Evolutionary conservation across 768 basidiomycete genomes (phyloP), one percentile per base, ranked within the genome.

Genomic region (Pholiota conissans): DNA sequence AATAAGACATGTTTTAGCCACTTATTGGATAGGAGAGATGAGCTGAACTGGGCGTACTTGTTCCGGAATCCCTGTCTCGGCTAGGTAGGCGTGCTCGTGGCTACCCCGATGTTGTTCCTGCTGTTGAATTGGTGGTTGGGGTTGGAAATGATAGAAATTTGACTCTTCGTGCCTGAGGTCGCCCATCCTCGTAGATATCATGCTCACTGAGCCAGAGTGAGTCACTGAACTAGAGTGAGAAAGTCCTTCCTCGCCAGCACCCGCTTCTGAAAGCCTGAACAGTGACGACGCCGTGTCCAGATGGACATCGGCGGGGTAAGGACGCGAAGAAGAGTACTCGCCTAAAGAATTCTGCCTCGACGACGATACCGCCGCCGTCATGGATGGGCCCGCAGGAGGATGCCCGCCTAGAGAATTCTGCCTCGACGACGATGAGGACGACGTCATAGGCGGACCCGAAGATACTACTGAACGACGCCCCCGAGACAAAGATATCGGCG

Each of bases 221-320:
- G 52, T 24, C 11, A 11, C 20, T 24, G n/a, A n/a, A n/a, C n/a
- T n/a, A n/a, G n/a, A n/a, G n/a, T n/a, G n/a, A n/a, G n/a, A n/a
- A n/a, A 34, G 8, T 14, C 14, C 42, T 18, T 45, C 52, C n/a
- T 45, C 52, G 13, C n/a, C 42, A 5, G 46, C 40, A 16, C 14
- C 20, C 18, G 28, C 56, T 14, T 29, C 32, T 11, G 61, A 37
- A 13, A 57, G 40, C 14, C 57, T 57, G 42, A 48, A 60, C 26
- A 68, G 59, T 30, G 61, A 55, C 2, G 64, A 66, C 6, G 67
- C 50, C 2, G 59, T 57, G 9, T 72, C 67, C 18, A 74, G 59
- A 3, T 71, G 67, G n/a, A 73, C 61, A 30, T 69, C 67, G 1
- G 72, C 68, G 0, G 70, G 71, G 0, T 70, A 70, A 16, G 71